phyloP scores from a whole-genome alignment of 2,329 filamentous ascomycete genomes.

The Neonectria sp. region DNA sequence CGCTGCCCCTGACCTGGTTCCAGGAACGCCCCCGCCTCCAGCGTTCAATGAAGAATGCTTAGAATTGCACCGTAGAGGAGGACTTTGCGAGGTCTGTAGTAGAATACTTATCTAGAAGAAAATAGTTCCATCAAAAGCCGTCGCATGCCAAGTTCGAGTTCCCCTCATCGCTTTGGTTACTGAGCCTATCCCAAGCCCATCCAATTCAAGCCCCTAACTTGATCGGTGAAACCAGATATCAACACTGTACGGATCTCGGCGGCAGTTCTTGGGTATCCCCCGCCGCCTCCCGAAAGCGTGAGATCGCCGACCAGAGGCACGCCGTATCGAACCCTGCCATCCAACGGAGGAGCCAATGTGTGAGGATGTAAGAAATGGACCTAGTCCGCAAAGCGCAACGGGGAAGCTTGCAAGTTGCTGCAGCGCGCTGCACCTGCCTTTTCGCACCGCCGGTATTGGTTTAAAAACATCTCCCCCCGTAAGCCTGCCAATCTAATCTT shows the following conservation, averaged over 20 bases:
- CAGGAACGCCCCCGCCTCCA: neutral
- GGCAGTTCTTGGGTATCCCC: too few species aligned
- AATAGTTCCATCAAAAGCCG: neutral
- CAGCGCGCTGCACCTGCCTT: conserved; percentile 1
- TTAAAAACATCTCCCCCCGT: conserved; percentile 1
- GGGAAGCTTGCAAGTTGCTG: conserved; percentile 2
- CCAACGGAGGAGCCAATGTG: conserved; percentile 2
- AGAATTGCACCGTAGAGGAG: neutral
- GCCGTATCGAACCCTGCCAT: too few species aligned
- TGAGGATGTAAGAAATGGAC: conserved; percentile 1
- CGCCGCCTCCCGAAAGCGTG: too few species aligned
- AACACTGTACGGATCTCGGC: too few species aligned
- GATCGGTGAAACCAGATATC: too few species aligned
- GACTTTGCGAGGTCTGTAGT: conserved; percentile 1
- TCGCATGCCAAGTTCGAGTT: neutral
- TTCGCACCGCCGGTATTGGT: neutral
- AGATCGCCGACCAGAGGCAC: too few species aligned
- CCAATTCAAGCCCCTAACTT: too few species aligned
- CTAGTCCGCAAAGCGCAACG: neutral
- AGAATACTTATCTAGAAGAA: conserved; percentile 2
- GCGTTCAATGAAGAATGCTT: conserved; percentile 3
- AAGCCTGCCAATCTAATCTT: neutral
- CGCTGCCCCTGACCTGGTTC: neutral
- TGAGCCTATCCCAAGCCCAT: too few species aligned
- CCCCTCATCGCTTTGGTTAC: conserved; percentile 1